Evolutionary conservation across 2,329 filamentous ascomycete species (phyloP).

Genomic region (Cladosporium sp.): DNA sequence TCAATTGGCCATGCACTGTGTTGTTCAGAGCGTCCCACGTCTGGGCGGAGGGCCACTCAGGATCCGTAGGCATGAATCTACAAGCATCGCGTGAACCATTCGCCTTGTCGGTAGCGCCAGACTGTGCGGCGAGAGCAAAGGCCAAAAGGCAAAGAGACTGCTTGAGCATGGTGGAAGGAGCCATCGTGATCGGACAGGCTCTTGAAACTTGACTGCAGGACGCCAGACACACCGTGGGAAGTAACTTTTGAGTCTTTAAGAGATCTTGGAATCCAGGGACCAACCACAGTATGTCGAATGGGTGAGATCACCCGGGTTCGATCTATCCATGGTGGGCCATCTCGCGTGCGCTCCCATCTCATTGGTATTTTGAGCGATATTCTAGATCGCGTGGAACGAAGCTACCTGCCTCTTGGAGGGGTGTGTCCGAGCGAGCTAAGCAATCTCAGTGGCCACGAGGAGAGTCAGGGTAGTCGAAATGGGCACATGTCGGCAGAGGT

Average conservation of each 20-base stretch:
- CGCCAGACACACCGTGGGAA: neutral
- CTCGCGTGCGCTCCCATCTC: neutral
- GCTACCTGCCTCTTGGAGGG: conserved; percentile 5
- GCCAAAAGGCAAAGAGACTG: conserved; percentile 33
- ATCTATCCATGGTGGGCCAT: neutral
- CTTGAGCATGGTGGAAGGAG: neutral
- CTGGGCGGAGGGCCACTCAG: conserved; percentile 51
- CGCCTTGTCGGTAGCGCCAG: conserved; percentile 36
- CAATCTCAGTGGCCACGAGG: neutral
- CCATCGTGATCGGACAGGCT: neutral
- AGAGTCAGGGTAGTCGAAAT: neutral
- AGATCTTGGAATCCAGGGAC: neutral
- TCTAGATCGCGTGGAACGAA: neutral
- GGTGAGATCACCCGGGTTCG: neutral
- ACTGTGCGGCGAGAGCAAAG: neutral
- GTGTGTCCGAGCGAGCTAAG: neutral
- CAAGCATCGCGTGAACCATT: conserved; percentile 40
- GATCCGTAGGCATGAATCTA: conserved; percentile 37
- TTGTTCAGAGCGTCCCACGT: conserved; percentile 55
- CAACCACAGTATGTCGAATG: neutral
- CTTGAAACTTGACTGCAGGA: neutral
- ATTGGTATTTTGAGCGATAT: neutral
- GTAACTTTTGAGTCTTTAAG: neutral
- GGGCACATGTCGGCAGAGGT: neutral
- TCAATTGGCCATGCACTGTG: conserved; percentile 52